Conservation (phyloP, 352 stramenopile species). For the Phytophthora melonis region DNA sequence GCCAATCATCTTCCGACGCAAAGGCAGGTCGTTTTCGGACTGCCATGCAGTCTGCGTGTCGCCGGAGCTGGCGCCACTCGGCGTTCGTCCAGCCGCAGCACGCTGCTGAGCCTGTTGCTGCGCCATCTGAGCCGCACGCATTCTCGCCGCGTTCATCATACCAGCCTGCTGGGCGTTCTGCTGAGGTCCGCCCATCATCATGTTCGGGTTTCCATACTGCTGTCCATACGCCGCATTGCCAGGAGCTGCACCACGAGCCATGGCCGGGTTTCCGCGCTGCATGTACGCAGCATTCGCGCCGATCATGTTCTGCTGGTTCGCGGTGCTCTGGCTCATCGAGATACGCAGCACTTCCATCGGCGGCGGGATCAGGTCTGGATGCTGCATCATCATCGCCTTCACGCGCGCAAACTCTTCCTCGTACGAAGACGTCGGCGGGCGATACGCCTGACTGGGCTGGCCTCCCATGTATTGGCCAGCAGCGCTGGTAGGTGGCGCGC, state of each 20-base stretch:
- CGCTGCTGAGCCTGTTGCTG: conserved; percentile 64
- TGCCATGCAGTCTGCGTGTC: conserved; percentile 84
- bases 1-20: conserved; percentile 91
- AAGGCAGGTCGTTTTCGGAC: conserved; percentile 86
- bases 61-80: conserved; percentile 38
- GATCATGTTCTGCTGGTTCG: conserved; percentile 73
- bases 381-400: conserved; percentile 91
- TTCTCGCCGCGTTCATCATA: conserved; percentile 54
- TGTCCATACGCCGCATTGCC: conserved; percentile 54
- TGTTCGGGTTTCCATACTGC: conserved; percentile 70
- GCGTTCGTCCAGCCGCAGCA: conserved; percentile 47
- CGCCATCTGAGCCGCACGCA: conserved; percentile 57
- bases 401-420: conserved; percentile 89
- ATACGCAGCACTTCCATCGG: conserved; percentile 90
- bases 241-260: conserved; percentile 54
- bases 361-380: conserved; percentile 86
- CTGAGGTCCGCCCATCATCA: conserved; percentile 61
- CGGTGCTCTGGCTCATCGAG: conserved; percentile 76
- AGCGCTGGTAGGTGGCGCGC: conserved; percentile 41
- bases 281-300: conserved; percentile 66
- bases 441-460: conserved; percentile 60
- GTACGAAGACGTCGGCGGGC: conserved; percentile 73
- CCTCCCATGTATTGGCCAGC: conserved; percentile 71
- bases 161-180: conserved; percentile 43
- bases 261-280: conserved; percentile 66